Evolutionary conservation across 345 rosid genomes (phyloP), one percentile per base, ranked within the genome.

Genomic region (Pelargonium nanum): DNA sequence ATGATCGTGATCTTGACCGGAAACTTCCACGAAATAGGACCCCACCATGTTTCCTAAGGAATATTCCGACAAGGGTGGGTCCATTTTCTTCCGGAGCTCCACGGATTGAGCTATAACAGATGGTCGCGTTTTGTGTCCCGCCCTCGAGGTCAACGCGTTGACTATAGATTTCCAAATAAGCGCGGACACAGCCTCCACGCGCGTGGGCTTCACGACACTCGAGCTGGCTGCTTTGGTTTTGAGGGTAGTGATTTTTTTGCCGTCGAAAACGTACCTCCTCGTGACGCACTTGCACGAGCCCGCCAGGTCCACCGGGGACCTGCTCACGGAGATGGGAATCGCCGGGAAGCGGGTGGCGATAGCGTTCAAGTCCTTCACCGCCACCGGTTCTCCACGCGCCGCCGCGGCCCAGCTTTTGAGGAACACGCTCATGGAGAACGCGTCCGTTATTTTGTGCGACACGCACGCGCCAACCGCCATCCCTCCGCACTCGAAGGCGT

Each of bases 121-220:
- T 15, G 6, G 45, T 34, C 12, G 6, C 1, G 45, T 10, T 15
- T 34, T 15, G 45, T 34, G 45, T 1, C 13, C 45, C 13, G 12
- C 1, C 12, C 12, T 34, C 12, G 6, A 1, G 6, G 45, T 10
- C 45, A 28, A 2, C 4, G 32, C 32, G 32, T 28, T 28, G 32
- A 28, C 7, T 28, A 26, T 58, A 24, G 24, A 58, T 26, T 58
- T 58, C 24, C 59, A 72, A 1, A 72, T 72, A 17, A 67, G 52
- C 12, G 61, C 70, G 0, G 74, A 60, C 9, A 71, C 71, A 0
- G 62, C 72, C 48, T 63, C 68, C 24, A 64, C 72, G 40, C 69
- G 58, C 9, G 72, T 59, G 4, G 68, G 76, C 19, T 56, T 52
- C 24, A 6, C 30, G n/a, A 62, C 68, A 1, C 22, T 26, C 48